phyloP scores from a whole-genome alignment of 306 rosid species.

The Abrus precatorius region DNA sequence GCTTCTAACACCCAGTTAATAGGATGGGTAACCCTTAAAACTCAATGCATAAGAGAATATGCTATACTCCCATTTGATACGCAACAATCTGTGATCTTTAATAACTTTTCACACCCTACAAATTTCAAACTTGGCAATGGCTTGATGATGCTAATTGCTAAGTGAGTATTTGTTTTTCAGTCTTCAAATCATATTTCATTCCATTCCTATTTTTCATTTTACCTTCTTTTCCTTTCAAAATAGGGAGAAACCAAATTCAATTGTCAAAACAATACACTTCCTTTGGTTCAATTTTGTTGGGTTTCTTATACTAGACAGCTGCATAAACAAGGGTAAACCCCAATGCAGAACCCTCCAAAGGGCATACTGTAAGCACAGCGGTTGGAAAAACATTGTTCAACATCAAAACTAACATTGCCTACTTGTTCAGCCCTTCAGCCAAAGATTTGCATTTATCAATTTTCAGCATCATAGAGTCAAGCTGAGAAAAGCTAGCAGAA shows the following conservation, averaged over 20 bases:
- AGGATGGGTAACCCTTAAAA: conserved; percentile 15
- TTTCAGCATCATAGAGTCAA: conserved; percentile 7
- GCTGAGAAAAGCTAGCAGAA: conserved; percentile 1
- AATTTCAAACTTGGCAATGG: conserved; percentile 16
- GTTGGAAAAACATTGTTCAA: neutral
- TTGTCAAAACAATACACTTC: neutral
- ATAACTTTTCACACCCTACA: neutral
- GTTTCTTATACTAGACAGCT: conserved; percentile 19
- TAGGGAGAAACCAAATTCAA: neutral
- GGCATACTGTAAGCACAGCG: conserved; percentile 1
- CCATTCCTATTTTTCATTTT: neutral
- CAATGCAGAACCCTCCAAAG: neutral
- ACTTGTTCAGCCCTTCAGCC: conserved; percentile 3
- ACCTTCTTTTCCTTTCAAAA: neutral
- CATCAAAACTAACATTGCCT: conserved; percentile 11
- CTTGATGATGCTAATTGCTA: neutral
- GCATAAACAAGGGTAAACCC: neutral
- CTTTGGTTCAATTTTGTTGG: conserved; percentile 8
- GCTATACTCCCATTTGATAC: conserved; percentile 10
- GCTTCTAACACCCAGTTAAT: conserved; percentile 1
- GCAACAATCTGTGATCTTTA: neutral
- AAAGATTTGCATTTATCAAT: conserved; percentile 7
- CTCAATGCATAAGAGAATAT: conserved; percentile 6
- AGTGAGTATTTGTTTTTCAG: conserved; percentile 16
- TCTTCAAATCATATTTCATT: neutral